Evolutionary conservation across 2,329 filamentous ascomycete genomes (phyloP), one percentile per base, ranked within the genome.

Genomic region (Dothidotthia symphoricarpi): DNA sequence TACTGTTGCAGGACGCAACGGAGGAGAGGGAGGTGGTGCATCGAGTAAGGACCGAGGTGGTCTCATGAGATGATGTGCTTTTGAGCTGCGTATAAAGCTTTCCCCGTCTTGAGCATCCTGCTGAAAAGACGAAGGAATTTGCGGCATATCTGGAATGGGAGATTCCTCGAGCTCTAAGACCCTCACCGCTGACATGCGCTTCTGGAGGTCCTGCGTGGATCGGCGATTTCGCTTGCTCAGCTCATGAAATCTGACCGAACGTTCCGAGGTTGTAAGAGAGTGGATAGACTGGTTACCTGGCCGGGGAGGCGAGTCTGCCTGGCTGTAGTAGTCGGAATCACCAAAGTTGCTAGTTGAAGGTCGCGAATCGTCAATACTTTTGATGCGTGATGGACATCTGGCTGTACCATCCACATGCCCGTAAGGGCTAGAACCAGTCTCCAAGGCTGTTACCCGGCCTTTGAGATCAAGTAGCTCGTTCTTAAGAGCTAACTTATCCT

Each of bases 271-370:
- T 3, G 42, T 34, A 1, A 49, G 26, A 8, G 45, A 49, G 12
- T 16, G 34, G n/a, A 54, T 28, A 0, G 53, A 55, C 13, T 55
- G 51, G 12, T 39, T 55, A 34, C 53, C 56, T 3, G 34, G 24
- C 29, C 53, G 50, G 4, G 36, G 55, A 25, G 62, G 63, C 16
- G 61, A 65, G 6, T 42, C 52, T 28, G 61, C 57, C 38, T 65
- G 63, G 31, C 62, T 66, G 42, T 63, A 67, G 36, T 67, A 67
- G 30, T 67, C 63, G 13, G 63, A 67, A 32, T 64, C 59, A 26
- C 60, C 58, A 30, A 64, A 55, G 19, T 22, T 22, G 24, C 55
- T 60, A 8, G 62, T 66, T n/a, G 62, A 63, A n/a, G 61, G 59
- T 6, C 59, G 50, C 4, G 59, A 57, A 28, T 64, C 63, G 25